Evolutionary conservation across 148 eudicot genomes (phyloP), one percentile per base, ranked within the genome.

Genomic region (Heliosperma pusillum): DNA sequence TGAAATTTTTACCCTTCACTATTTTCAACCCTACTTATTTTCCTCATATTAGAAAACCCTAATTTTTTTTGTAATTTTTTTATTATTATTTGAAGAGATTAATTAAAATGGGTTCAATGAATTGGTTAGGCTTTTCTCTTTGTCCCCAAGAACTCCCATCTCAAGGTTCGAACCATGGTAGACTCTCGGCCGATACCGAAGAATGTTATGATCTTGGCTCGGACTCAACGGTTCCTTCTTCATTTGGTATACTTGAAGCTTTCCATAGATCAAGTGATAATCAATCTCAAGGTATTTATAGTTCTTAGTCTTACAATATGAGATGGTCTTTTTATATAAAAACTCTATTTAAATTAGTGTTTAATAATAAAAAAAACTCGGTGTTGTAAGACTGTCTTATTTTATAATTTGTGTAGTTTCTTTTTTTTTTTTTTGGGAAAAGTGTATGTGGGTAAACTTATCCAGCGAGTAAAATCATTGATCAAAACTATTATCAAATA

Each of bases 221-320:
- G 12, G 76, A 75, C 58, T 66, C 80, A n/a, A 52, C 77, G n/a
- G 61, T 68, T 70, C 87, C 85, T 71, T 45, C 89, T 72, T 81
- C 90, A 47, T 92, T 88, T 79, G 91, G 87, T 40, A 70, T 93
- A 72, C 82, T 93, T 52, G 89, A 93, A 80, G 86, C 90, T 21
- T 93, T 90, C 84, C 82, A 84, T 80, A 79, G 85, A 64, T 77
- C 80, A 60, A 19, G 66, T 64, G 74, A 78, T 76, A 79, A 78
- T 64, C 90, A 82, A 2, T 82, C 93, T 7, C 92, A 89, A 87
- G 97, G 97, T 91, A 70, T 19, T 20, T 33, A 45, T 59, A 36
- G 2, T 36, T 36, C 6, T 36, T 7, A 8, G 42, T 36, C 42
- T 36, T 36, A 36, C 10, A 36, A 10, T 36, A 36, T 36, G 42